Evolutionary conservation across 23 red algal genomes (phyloP).

Genomic region (Gracilaria domingensis): DNA sequence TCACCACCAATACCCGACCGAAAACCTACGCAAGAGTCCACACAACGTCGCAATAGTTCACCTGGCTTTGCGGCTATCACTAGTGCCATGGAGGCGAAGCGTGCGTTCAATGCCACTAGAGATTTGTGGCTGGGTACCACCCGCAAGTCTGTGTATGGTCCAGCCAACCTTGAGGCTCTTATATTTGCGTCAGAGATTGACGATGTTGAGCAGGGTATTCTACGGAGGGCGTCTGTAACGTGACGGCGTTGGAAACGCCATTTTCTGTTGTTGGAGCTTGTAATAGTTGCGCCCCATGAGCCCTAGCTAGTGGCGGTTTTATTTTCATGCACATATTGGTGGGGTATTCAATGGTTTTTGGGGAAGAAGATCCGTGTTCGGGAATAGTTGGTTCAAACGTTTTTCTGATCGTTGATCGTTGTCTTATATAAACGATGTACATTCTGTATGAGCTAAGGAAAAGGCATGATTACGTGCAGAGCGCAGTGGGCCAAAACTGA

Average conservation of each 20-base stretch:
- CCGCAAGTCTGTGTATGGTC: constrained; percentile 57
- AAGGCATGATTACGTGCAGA: background rate
- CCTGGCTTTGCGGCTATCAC: constrained; percentile 29
- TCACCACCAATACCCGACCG: constrained; percentile 29
- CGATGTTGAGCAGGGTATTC: constrained; percentile 36
- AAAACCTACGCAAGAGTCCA: constrained; percentile 18
- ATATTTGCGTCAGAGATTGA: constrained; percentile 71
- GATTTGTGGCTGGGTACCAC: constrained; percentile 58
- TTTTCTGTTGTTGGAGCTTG: background rate
- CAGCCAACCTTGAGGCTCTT: constrained; percentile 62
- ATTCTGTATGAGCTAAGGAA: background rate
- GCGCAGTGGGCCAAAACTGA: background rate
- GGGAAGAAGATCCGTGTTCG: background rate
- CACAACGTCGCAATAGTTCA: constrained; percentile 30
- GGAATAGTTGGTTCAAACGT: background rate
- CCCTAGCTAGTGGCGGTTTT: background rate
- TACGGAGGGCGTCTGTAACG: constrained; percentile 38
- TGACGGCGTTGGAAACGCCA: background rate
- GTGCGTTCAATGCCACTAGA: constrained; percentile 51
- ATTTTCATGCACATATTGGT: background rate
- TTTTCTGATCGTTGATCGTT: background rate
- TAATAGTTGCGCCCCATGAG: background rate
- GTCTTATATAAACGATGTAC: constrained; percentile 12
- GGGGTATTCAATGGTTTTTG: background rate
- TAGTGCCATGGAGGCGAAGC: constrained; percentile 43